phyloP scores from a whole-genome alignment of 768 basidiomycete genomes.

The Mycena kentingensis region DNA sequence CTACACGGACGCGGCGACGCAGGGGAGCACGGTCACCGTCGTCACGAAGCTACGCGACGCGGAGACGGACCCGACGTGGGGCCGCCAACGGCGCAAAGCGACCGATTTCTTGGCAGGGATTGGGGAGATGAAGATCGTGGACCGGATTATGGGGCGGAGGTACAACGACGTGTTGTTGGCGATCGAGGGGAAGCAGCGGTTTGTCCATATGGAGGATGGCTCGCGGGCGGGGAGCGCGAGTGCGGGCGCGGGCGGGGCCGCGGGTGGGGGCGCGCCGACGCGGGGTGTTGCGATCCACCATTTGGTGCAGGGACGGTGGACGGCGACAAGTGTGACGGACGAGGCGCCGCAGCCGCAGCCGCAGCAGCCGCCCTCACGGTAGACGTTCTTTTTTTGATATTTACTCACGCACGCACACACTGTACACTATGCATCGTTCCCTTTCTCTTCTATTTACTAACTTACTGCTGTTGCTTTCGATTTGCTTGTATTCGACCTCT shows the following conservation, averaged over 20 bases:
- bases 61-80: slow-evolving; percentile 8
- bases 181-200: slow-evolving; percentile 17
- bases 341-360: too few species aligned
- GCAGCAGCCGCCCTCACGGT: too few species aligned
- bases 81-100: slow-evolving; percentile 7
- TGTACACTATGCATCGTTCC: too few species aligned
- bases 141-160: slow-evolving; percentile 18
- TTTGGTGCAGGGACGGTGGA: slow-evolving; percentile 19
- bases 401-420: too few species aligned
- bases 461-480: too few species aligned
- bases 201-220: slow-evolving; percentile 17
- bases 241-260: too few species aligned
- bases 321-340: slow-evolving; percentile 11
- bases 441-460: too few species aligned
- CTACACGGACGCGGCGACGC: slow-evolving; percentile 13
- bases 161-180: slow-evolving; percentile 20
- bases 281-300: slow-evolving; percentile 18
- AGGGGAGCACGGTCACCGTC: slow-evolving; percentile 14
- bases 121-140: slow-evolving; percentile 14
- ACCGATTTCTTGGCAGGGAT: slow-evolving; percentile 14
- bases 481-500: too few species aligned
- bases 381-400: too few species aligned
- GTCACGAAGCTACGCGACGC: slow-evolving; percentile 11
- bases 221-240: slow-evolving; percentile 7
- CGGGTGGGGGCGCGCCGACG: not conserved